A percentile compares a stretch with the other conserved stretches of the same genome.
phyloP scores from a whole-genome alignment of 2,329 filamentous ascomycete species.

The Epicoccum nigrum region DNA sequence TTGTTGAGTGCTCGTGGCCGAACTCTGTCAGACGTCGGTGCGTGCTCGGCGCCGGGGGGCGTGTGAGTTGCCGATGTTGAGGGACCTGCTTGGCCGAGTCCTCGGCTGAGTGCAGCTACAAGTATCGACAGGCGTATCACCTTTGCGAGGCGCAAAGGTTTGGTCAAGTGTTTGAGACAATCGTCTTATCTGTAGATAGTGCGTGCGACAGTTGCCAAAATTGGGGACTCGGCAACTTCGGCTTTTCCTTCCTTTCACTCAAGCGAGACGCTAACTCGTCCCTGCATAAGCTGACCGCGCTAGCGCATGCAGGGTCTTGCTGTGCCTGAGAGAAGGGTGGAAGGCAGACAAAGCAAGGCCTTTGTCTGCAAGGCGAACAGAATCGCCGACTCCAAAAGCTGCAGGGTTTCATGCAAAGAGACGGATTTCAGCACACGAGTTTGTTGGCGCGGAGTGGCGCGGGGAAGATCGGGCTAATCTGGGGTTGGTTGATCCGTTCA shows the following conservation, averaged over 20 bases:
- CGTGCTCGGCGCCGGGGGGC: constrained; percentile 2
- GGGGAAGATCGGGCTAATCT: neutral
- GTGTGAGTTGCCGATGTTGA: neutral
- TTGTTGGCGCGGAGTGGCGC: neutral
- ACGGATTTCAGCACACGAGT: neutral
- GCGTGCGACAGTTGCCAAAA: constrained; percentile 3
- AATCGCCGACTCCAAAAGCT: no score
- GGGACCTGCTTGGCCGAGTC: neutral
- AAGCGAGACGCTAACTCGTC: constrained; percentile 1
- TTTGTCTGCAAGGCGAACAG: no score
- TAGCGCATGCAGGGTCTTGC: constrained; percentile 6
- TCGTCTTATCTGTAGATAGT: constrained; percentile 4
- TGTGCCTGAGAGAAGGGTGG: constrained; percentile 11
- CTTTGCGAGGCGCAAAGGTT: neutral
- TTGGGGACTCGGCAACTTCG: neutral
- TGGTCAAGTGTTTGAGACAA: neutral
- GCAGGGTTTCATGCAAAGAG: no score
- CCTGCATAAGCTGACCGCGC: constrained; percentile 4
- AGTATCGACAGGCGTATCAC: neutral
- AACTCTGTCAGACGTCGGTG: constrained; percentile 5
- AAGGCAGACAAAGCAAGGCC: neutral
- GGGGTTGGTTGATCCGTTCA: neutral
- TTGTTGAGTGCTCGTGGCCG: neutral
- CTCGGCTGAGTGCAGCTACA: neutral
- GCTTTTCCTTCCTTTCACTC: neutral